A percentile compares a stretch with the other conserved stretches of the same genome.
Evolutionary conservation across 2,329 filamentous ascomycete genomes (phyloP).

Genomic region (Trematosphaeria pertusa): DNA sequence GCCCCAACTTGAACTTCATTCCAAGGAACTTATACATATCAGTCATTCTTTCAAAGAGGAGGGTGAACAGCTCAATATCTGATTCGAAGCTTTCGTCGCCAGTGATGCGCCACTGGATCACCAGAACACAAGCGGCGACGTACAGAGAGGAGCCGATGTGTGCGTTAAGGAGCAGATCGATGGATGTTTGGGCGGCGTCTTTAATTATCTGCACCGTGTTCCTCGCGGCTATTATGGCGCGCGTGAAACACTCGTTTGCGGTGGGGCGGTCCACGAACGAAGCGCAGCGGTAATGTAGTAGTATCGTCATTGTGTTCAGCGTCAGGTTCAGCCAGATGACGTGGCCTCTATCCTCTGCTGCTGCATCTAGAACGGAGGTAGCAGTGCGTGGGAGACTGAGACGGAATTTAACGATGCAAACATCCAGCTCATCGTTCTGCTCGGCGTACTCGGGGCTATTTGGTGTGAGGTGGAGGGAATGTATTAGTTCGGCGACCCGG

Average conservation of each 20-base stretch:
- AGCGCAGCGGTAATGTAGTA: conserved; percentile 32
- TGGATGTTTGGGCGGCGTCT: conserved; percentile 34
- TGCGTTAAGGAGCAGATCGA: conserved; percentile 32
- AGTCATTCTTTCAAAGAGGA: conserved; percentile 38
- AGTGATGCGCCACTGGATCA: conserved; percentile 35
- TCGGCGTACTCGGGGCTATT: conserved; percentile 29
- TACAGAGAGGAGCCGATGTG: conserved; percentile 33
- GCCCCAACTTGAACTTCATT: conserved; percentile 35
- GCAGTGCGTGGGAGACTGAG: conserved; percentile 33
- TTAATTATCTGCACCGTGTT: conserved; percentile 35
- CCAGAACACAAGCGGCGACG: conserved; percentile 30
- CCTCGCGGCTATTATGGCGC: conserved; percentile 31
- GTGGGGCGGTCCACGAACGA: conserved; percentile 1
- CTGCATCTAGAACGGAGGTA: conserved; percentile 29
- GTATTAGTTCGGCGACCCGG: conserved; percentile 31
- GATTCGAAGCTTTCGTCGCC: conserved; percentile 28
- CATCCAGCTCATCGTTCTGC: conserved; percentile 34
- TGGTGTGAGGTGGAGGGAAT: conserved; percentile 34
- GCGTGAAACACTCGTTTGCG: conserved; percentile 15
- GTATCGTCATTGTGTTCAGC: conserved; percentile 30
- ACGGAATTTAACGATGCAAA: conserved; percentile 30
- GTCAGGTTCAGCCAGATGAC: conserved; percentile 36
- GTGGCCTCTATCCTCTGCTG: conserved; percentile 21
- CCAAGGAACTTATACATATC: conserved; percentile 34
- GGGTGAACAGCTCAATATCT: conserved; percentile 31